Percentiles rank a stretch among this genome's conserved stretches.
These are phyloP conservation scores for Spathaspora arborariae DNA, from an alignment of 805 yeast genomes.

Conservation along the genomic window DNA sequence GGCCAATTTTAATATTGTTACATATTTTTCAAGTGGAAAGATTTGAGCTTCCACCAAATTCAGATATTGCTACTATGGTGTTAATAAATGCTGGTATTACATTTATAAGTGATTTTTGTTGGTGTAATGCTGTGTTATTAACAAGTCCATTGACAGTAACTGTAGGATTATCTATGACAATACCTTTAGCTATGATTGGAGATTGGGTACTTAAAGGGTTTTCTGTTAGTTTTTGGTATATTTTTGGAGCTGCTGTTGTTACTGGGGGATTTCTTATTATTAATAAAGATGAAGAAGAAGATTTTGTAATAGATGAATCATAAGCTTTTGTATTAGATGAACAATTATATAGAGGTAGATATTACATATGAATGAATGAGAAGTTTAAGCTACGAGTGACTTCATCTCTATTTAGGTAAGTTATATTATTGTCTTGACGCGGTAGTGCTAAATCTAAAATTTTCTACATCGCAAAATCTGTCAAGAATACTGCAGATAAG, in stretches of 20 bases:
- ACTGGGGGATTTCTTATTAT: slow-evolving; percentile 80
- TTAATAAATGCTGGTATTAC: slow-evolving; percentile 70
- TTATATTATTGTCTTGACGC: no score
- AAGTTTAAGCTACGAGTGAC: no score
- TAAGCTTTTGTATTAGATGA: no score
- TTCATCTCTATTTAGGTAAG: no score
- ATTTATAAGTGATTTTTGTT: slow-evolving; percentile 83
- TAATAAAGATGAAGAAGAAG: slow-evolving; percentile 73
- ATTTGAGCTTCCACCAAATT: slow-evolving; percentile 64
- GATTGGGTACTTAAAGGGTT: slow-evolving; percentile 74
- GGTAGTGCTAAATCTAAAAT: no score
- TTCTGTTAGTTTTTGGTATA: slow-evolving; percentile 56
- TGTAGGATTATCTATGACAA: slow-evolving; percentile 88
- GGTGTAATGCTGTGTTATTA: slow-evolving; percentile 93
- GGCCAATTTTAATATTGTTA: slow-evolving; percentile 77
- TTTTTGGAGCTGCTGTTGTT: slow-evolving; percentile 77
- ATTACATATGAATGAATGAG: neutral
- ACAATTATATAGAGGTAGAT: neutral
- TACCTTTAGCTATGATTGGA: slow-evolving; percentile 91
- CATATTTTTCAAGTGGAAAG: slow-evolving; percentile 62
- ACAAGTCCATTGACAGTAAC: slow-evolving; percentile 95
- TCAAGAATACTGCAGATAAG: no score
- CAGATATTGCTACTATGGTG: slow-evolving; percentile 50
- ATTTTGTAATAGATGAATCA: slow-evolving; percentile 27
- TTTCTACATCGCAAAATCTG: no score